These are phyloP conservation scores for Fusarium beomiforme DNA, from an alignment of 2,329 filamentous ascomycete genomes.

Conservation along the genomic window DNA sequence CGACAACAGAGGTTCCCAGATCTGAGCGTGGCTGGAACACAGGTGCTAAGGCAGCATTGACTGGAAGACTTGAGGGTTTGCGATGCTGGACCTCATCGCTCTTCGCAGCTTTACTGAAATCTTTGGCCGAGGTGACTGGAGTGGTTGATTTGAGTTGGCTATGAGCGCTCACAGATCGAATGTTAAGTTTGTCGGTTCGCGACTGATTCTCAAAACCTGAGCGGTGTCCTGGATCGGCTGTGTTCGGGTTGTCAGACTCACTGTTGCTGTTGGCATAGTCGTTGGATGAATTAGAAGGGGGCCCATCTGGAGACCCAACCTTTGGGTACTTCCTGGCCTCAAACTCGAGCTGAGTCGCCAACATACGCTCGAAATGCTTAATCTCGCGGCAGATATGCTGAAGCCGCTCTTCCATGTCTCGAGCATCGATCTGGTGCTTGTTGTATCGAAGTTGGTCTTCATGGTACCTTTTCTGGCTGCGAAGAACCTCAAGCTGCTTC, in stretches of 20 bases:
- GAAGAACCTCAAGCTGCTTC: constrained; percentile 64
- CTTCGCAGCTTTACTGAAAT: constrained; percentile 28
- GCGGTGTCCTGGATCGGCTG: not conserved
- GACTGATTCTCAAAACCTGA: constrained; percentile 11
- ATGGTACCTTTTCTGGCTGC: constrained; percentile 62
- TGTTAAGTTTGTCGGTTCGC: constrained; percentile 14
- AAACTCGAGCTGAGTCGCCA: constrained; percentile 56
- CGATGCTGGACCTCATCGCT: constrained; percentile 45
- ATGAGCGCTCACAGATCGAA: constrained; percentile 37
- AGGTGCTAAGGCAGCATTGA: constrained; percentile 59
- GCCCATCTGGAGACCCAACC: constrained; percentile 39
- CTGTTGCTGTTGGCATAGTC: constrained; percentile 2
- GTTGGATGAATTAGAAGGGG: constrained; percentile 14
- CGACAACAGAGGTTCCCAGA: constrained; percentile 24
- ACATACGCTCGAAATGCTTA: constrained; percentile 59
- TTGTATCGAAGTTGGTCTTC: constrained; percentile 70
- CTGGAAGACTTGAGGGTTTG: constrained; percentile 52
- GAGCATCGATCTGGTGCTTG: constrained; percentile 70
- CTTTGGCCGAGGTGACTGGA: constrained; percentile 28
- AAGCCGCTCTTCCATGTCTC: constrained; percentile 57
- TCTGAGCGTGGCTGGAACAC: constrained; percentile 58
- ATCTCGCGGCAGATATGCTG: constrained; percentile 57
- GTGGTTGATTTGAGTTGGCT: constrained; percentile 45
- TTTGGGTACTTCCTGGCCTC: constrained; percentile 58
- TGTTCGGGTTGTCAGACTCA: constrained; percentile 2